Percentiles rank a stretch among this genome's conserved stretches.
phyloP scores from a whole-genome alignment of 2,329 filamentous ascomycete species.

The Tolypocladium guangdongense region DNA sequence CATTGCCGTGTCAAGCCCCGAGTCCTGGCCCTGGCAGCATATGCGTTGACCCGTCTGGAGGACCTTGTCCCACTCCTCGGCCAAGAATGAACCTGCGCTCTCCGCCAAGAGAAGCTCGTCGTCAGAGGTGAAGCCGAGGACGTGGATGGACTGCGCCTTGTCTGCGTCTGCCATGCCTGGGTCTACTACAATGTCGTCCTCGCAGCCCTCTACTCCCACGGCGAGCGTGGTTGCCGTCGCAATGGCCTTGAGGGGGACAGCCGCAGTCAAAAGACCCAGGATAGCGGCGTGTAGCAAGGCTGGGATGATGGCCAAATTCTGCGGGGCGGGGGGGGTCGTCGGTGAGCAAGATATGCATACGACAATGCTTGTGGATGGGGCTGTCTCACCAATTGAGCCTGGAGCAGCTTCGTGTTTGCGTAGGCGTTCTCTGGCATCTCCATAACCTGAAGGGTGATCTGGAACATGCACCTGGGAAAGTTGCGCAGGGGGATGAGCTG shows the following conservation, averaged over 20 bases:
- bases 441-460: slow-evolving; percentile 70
- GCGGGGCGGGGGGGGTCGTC: slow-evolving; percentile 1
- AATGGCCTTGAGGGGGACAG: slow-evolving; percentile 67
- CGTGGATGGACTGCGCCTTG: slow-evolving; percentile 61
- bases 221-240: slow-evolving; percentile 56
- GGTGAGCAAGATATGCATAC: slow-evolving; percentile 1
- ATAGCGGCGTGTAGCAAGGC: slow-evolving; percentile 71
- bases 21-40: slow-evolving; percentile 41
- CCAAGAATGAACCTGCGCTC: slow-evolving; percentile 69
- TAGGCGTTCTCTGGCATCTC: slow-evolving; percentile 58
- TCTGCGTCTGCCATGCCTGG: slow-evolving; percentile 54
- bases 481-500: slow-evolving; percentile 65
- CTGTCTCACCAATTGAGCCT: slow-evolving; percentile 46
- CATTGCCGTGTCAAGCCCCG: slow-evolving; percentile 31
- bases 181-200: slow-evolving; percentile 37
- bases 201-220: slow-evolving; percentile 32
- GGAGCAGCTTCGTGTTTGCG: slow-evolving; percentile 46
- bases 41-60: slow-evolving; percentile 52
- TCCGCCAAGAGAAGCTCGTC: slow-evolving; percentile 66
- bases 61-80: slow-evolving; percentile 64
- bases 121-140: slow-evolving; percentile 69
- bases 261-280: slow-evolving; percentile 69
- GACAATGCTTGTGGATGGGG: not conserved
- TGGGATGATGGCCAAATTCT: slow-evolving; percentile 74
- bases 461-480: slow-evolving; percentile 68